Conservation (phyloP, 1,139 yeast species). For the Eremothecium gossypii region DNA sequence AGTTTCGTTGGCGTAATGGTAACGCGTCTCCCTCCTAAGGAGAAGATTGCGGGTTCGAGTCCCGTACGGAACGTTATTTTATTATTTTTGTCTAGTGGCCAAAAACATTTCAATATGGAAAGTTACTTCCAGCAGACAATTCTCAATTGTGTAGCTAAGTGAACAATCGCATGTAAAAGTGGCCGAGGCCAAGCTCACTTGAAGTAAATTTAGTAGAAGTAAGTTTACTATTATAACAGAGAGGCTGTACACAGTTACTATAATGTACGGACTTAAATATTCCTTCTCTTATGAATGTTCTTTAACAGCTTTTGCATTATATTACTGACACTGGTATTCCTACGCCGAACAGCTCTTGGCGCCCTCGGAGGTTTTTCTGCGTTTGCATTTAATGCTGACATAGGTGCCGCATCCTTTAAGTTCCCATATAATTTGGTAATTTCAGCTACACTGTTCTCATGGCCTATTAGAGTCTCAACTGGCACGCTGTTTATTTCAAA, state of each 20-base stretch:
- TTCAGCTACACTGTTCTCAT: slow-evolving; percentile 2
- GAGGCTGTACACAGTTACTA: too few relatives aligned
- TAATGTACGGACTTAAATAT: not conserved
- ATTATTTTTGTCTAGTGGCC: slow-evolving; percentile 6
- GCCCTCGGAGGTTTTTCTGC: too few relatives aligned
- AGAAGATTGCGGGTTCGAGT: slow-evolving; percentile 96
- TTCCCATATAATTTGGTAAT: slow-evolving; percentile 1
- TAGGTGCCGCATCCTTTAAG: not conserved
- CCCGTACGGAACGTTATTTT: slow-evolving; percentile 67
- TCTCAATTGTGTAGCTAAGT: too few relatives aligned
- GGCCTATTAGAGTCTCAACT: slow-evolving; percentile 3
- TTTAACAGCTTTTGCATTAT: slow-evolving; percentile 1
- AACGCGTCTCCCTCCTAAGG: slow-evolving; percentile 96
- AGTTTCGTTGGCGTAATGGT: slow-evolving; percentile 89
- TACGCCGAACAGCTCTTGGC: not conserved
- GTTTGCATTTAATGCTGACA: not conserved
- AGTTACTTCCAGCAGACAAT: too few relatives aligned
- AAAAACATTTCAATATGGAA: not conserved
- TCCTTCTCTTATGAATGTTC: not conserved
- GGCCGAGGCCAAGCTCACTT: too few relatives aligned
- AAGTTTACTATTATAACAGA: too few relatives aligned
- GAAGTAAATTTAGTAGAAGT: too few relatives aligned
- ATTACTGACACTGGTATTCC: not conserved
- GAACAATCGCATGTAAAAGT: too few relatives aligned
- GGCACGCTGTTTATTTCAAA: slow-evolving; percentile 2